These are phyloP conservation scores for Liquidambar formosana DNA, from an alignment of 164 flowering plant genomes.

Conservation along the genomic window DNA sequence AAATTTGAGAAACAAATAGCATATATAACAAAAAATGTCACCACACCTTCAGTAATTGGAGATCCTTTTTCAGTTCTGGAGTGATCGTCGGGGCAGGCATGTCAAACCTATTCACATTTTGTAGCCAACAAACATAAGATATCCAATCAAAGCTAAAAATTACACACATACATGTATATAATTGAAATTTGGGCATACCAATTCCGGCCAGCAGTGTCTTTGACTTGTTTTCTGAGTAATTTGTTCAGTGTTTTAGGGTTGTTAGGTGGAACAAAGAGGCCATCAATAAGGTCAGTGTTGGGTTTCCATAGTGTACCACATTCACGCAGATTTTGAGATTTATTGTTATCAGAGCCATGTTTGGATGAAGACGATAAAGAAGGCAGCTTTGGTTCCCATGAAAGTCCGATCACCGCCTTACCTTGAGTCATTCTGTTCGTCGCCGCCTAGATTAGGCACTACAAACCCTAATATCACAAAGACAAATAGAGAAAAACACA, in stretches of 20 bases:
- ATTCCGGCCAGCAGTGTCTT: slow-evolving; percentile 69
- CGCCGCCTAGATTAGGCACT: too few relatives aligned
- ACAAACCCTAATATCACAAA: too few relatives aligned
- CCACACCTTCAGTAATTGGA: slow-evolving; percentile 76
- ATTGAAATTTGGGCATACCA: slow-evolving; percentile 40
- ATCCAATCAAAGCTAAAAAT: not conserved
- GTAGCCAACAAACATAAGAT: slow-evolving; percentile 1
- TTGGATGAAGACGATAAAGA: slow-evolving; percentile 18
- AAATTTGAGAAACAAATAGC: too few relatives aligned
- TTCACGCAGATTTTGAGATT: slow-evolving; percentile 11
- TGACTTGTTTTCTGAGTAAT: slow-evolving; percentile 58
- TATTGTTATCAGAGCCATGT: slow-evolving; percentile 12
- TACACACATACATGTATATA: not conserved
- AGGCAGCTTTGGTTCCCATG: slow-evolving; percentile 71
- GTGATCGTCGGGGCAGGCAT: slow-evolving; percentile 90
- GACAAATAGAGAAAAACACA: too few relatives aligned
- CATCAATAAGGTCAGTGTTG: slow-evolving; percentile 65
- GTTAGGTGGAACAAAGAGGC: slow-evolving; percentile 75
- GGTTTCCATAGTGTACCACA: slow-evolving; percentile 40
- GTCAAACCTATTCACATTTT: slow-evolving; percentile 63
- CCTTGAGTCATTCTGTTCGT: slow-evolving; percentile 39
- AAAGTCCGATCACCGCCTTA: slow-evolving; percentile 47
- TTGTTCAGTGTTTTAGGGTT: slow-evolving; percentile 76
- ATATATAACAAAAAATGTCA: too few relatives aligned
- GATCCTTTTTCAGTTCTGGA: slow-evolving; percentile 80